Evolutionary conservation across 768 basidiomycete genomes (phyloP).

Genomic region (Chlorophyllum brunneum): DNA sequence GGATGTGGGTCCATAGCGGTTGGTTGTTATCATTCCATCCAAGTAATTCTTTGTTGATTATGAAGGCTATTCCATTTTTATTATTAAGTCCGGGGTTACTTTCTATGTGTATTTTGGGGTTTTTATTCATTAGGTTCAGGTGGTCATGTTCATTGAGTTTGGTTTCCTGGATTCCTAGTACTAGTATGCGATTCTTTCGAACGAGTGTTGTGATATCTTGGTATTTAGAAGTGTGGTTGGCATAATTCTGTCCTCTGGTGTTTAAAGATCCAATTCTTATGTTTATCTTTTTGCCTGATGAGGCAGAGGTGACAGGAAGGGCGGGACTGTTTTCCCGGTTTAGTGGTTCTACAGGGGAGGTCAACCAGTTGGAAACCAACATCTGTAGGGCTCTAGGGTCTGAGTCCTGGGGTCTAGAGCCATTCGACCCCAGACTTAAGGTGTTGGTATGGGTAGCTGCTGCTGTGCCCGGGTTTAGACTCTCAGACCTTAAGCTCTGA

Average conservation of each 20-base stretch:
- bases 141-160: slow-evolving; percentile 8
- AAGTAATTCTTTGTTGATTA: slow-evolving; percentile 26
- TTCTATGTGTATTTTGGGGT: slow-evolving; percentile 3
- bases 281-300: background rate
- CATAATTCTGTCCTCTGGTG: background rate
- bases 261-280: background rate
- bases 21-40: slow-evolving; percentile 10
- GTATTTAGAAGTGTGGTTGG: background rate
- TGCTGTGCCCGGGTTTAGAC: background rate
- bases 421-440: background rate
- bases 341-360: background rate
- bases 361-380: background rate
- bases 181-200: slow-evolving; percentile 2
- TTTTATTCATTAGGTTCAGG: background rate
- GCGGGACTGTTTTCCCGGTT: background rate
- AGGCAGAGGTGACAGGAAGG: background rate
- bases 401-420: background rate
- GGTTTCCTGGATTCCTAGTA: background rate
- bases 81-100: slow-evolving; percentile 15
- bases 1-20: slow-evolving; percentile 14
- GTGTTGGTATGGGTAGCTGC: background rate
- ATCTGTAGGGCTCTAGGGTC: background rate
- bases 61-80: slow-evolving; percentile 26
- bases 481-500: background rate
- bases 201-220: background rate